Conservation (phyloP, 2,329 filamentous ascomycete genomes). For the Coccinonectria pachysandricola region DNA sequence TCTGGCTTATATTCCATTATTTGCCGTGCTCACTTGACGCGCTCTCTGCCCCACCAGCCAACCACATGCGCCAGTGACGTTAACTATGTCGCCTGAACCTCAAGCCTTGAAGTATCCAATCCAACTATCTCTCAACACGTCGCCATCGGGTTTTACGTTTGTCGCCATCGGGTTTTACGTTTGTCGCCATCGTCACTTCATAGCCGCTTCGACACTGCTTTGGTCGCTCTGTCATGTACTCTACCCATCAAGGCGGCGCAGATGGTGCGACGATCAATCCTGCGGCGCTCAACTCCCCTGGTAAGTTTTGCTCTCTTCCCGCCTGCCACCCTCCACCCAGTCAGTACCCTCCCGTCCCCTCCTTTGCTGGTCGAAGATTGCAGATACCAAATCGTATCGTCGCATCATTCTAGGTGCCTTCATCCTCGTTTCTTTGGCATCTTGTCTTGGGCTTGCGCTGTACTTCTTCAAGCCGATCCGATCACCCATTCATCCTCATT, state of each 20-base stretch:
- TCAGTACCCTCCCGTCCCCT: conserved; percentile 5
- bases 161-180: conserved; percentile 27
- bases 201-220: conserved; percentile 13
- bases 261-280: conserved; percentile 87
- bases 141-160: too few relatives aligned
- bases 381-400: too few relatives aligned
- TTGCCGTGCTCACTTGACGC: conserved; percentile 15
- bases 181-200: conserved; percentile 12
- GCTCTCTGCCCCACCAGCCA: conserved; percentile 29
- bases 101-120: conserved; percentile 28
- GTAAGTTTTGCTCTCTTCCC: conserved; percentile 39
- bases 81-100: too few relatives aligned
- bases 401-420: conserved; percentile 6
- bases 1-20: conserved; percentile 16
- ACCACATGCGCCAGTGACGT: conserved; percentile 41
- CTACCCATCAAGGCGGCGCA: conserved; percentile 54
- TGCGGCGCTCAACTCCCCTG: conserved; percentile 69
- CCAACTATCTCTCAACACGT: conserved; percentile 55
- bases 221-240: conserved; percentile 27
- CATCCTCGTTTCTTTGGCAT: conserved; percentile 2
- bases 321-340: conserved; percentile 8
- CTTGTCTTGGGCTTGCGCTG: conserved; percentile 1
- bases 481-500: too few relatives aligned
- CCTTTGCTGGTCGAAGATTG: conserved; percentile 3
- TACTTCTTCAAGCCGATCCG: too few relatives aligned